phyloP scores from a whole-genome alignment of 768 basidiomycete genomes.

The Trametes cubensis region DNA sequence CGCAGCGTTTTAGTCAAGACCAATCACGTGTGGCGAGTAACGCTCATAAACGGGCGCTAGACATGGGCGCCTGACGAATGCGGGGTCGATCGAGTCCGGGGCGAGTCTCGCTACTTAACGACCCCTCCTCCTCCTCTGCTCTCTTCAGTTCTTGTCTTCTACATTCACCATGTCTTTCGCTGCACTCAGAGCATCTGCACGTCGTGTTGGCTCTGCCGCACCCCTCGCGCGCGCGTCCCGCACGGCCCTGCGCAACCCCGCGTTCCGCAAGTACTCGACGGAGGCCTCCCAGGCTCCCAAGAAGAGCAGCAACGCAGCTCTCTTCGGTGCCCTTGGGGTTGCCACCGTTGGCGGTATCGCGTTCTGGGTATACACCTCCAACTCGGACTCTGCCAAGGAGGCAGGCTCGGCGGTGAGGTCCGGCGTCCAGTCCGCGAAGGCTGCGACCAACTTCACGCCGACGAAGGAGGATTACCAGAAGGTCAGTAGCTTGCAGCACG shows the following conservation, averaged over 20 bases:
- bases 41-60: not conserved
- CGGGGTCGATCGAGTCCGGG: slow-evolving; percentile 6
- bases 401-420: slow-evolving; percentile 61
- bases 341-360: slow-evolving; percentile 61
- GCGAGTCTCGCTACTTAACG: slow-evolving; percentile 1
- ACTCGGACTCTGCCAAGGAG: slow-evolving; percentile 50
- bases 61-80: slow-evolving; percentile 1
- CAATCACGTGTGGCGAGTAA: slow-evolving; percentile 22
- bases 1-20: slow-evolving; percentile 17
- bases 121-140: not conserved
- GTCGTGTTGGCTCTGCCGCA: slow-evolving; percentile 45
- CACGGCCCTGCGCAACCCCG: slow-evolving; percentile 38
- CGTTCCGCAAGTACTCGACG: slow-evolving; percentile 63
- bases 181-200: slow-evolving; percentile 53
- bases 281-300: slow-evolving; percentile 40
- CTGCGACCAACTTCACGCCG: slow-evolving; percentile 69
- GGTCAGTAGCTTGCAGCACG: slow-evolving; percentile 40
- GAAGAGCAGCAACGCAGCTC: slow-evolving; percentile 55
- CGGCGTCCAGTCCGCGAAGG: slow-evolving; percentile 62
- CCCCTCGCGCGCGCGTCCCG: slow-evolving; percentile 23
- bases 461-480: slow-evolving; percentile 89
- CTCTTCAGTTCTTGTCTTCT: not conserved
- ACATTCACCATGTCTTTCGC: slow-evolving; percentile 54
- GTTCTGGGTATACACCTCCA: slow-evolving; percentile 59
- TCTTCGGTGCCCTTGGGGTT: slow-evolving; percentile 65